Evolutionary conservation across 352 stramenopile genomes (phyloP).

Genomic region (Phytophthora capsici): DNA sequence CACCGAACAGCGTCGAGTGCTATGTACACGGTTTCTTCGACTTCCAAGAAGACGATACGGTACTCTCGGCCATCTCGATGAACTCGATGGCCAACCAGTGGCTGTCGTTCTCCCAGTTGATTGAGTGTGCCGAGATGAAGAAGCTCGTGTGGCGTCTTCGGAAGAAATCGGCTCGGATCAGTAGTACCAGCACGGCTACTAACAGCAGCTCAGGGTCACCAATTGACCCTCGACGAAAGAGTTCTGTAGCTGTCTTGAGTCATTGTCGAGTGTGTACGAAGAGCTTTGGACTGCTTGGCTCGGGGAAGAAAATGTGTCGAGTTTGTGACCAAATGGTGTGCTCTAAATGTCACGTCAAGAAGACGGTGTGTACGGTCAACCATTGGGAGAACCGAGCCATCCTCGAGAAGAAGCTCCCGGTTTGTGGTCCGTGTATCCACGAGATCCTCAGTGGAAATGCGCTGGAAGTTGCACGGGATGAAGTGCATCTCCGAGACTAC

Average conservation of each 20-base stretch:
- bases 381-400: constrained; percentile 29
- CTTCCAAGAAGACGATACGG: constrained; percentile 32
- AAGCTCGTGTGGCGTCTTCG: constrained; percentile 38
- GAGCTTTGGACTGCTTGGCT: constrained; percentile 18
- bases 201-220: constrained; percentile 21
- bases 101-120: constrained; percentile 35
- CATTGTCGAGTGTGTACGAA: constrained; percentile 36
- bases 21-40: constrained; percentile 41
- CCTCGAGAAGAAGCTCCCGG: constrained; percentile 36
- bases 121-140: constrained; percentile 36
- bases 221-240: constrained; percentile 12
- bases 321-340: constrained; percentile 28
- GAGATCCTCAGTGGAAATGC: constrained; percentile 27
- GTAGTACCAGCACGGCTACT: constrained; percentile 14
- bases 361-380: constrained; percentile 34
- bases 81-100: constrained; percentile 41
- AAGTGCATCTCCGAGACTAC: constrained; percentile 27
- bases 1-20: constrained; percentile 29
- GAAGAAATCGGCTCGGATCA: constrained; percentile 24
- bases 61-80: constrained; percentile 34
- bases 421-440: constrained; percentile 39
- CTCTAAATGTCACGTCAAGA: constrained; percentile 34
- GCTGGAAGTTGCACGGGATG: constrained; percentile 35
- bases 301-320: constrained; percentile 24
- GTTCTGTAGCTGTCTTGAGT: constrained; percentile 1